phyloP scores from a whole-genome alignment of 495 filamentous ascomycete species.

The Trichoderma reesei region DNA sequence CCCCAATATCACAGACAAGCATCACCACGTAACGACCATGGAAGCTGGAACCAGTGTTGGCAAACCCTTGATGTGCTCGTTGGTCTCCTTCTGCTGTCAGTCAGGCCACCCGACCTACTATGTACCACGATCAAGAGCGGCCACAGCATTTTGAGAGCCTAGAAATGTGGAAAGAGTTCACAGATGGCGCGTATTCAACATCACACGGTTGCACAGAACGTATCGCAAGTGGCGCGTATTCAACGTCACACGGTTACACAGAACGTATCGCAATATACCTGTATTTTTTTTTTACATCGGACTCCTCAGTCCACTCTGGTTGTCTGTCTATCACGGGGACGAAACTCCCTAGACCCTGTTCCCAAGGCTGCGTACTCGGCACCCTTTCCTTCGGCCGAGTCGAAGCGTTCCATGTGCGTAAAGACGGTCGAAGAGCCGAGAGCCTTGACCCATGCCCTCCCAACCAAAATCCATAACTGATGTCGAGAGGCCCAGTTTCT shows the following conservation, averaged over 20 bases:
- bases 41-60: no score
- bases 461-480: conserved; percentile 6
- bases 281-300: conserved; percentile 7
- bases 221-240: no score
- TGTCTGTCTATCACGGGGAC: conserved; percentile 9
- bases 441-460: conserved; percentile 7
- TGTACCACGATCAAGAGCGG: not conserved
- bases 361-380: not conserved
- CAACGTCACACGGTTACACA: not conserved
- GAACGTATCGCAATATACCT: not conserved
- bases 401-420: conserved; percentile 7
- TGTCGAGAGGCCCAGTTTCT: conserved; percentile 6
- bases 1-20: no score
- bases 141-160: no score
- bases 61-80: no score
- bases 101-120: no score
- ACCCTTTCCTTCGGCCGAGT: conserved; percentile 6
- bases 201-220: no score
- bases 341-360: not conserved
- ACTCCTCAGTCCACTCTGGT: conserved; percentile 10
- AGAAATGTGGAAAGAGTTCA: no score
- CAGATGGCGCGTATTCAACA: no score
- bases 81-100: no score
- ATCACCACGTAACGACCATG: not conserved
- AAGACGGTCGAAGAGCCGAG: conserved; percentile 4